Evolutionary conservation across 2,329 filamentous ascomycete species (phyloP).

Genomic region (Penicillium sp.): DNA sequence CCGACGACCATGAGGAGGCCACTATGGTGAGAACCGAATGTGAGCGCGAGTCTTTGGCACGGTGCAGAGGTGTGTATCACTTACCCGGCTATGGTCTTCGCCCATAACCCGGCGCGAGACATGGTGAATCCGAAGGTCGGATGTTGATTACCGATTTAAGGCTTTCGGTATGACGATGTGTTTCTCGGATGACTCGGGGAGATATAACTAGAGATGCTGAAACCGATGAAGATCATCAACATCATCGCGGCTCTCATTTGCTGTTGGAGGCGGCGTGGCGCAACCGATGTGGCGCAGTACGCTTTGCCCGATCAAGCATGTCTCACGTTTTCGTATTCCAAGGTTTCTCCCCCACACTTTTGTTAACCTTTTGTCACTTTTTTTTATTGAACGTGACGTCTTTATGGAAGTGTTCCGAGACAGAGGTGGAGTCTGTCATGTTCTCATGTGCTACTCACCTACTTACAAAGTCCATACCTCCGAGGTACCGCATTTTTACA

Average conservation of each 20-base stretch:
- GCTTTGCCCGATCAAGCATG: conserved; percentile 1
- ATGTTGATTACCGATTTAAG: neutral
- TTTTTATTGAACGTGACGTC: neutral
- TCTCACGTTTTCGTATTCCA: neutral
- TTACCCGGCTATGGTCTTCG: conserved; percentile 72
- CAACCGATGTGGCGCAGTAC: conserved; percentile 14
- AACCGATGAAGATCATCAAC: conserved; percentile 15
- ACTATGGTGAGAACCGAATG: conserved; percentile 48
- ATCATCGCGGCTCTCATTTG: conserved; percentile 23
- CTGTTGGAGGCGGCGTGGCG: conserved; percentile 8
- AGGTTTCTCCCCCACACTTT: conserved; percentile 15
- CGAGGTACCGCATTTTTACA: neutral
- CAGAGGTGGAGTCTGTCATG: neutral
- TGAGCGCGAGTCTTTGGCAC: conserved; percentile 10
- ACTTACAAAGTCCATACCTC: neutral
- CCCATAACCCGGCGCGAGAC: conserved; percentile 49
- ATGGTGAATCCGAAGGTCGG: conserved; percentile 29
- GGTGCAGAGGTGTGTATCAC: conserved; percentile 31
- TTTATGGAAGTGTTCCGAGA: neutral
- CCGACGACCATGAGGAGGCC: conserved; percentile 72
- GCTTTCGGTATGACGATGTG: neutral
- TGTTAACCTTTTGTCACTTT: neutral
- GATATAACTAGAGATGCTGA: conserved; percentile 5
- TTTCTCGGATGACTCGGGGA: conserved; percentile 3
- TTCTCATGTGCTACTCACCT: neutral